Base-by-base conservation (phyloP, 169 alveolate genomes). In the Plasmodium knowlesi region DNA sequence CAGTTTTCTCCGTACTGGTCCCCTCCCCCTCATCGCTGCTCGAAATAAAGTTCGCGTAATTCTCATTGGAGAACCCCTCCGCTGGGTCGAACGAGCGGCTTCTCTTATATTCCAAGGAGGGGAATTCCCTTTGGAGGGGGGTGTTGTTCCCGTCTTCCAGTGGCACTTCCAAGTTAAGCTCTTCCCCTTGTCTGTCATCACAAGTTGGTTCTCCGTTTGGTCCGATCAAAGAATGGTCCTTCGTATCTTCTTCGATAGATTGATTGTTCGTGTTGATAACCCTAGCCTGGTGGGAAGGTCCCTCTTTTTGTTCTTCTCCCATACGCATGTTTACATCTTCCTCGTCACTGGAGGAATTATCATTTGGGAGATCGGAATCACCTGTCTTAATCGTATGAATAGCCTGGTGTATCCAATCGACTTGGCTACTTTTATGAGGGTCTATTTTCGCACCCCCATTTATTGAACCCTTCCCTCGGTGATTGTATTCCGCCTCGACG, bases 21-120 rank as follows among this genome's bases (percentile, higher is more conserved):
- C 50, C 94, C 4, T 78, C 94, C 37, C 81, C 94, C 46, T 89
- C 94, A 25, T 89, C 94, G 82, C 94, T 89, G 61, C 94, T 89
- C 19, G 94, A 89, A 37, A 89, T 37, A 43, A 57, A 89, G 37
- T 78, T 89, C 28, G 28, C 12, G 37, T 79, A 89, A 34, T 89
- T 89, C 53, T 89, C 94, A 22, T 67, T 53, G 43, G 70, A 61
- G 12, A 39, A 8, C 6, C 30, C n/a, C 22, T 73, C 72, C 28
- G 71, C 72, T 22, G 32, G 67, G 46, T 32, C 25, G 28, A 37
- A 30, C 12, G 82, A 16, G 43, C 28, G 43, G 28, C 57, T 34
- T 67, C 43, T 76, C 39, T 57, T 83, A 86, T 76, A 86, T 54
- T 50, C 79, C 79, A 37, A n/a, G 30, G 37, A 67, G 76, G 76